Evolutionary conservation across 257 asterid genomes (phyloP), one percentile per base, ranked within the genome.

Genomic region (Orobanche coerulescens): DNA sequence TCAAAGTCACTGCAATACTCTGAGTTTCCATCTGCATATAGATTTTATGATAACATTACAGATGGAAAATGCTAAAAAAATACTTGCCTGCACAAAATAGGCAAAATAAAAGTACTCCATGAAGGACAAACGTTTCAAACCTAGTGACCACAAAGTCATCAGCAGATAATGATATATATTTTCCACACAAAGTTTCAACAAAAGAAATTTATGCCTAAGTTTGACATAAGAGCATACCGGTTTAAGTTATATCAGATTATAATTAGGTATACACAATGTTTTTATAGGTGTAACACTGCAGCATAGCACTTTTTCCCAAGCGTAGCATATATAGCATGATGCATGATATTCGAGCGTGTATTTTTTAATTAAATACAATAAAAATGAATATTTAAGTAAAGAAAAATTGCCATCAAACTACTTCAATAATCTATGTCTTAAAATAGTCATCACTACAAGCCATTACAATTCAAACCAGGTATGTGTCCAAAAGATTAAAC

Each of bases 1-100:
- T 93, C 95, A 66, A 93, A 93, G 46, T 86, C 95, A 69, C 74
- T 75, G 83, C 94, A 84, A 62, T 79, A 89, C 63, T 82, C 95
- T 60, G 89, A 71, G 69, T 84, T 86, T 76, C 83, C 91, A 78
- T 81, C 98, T 93, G 82, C 79, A 72, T 30, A 61, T 51, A 36
- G 63, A 44, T 19, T 18, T 61, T 56, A 53, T 47, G 43, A 49
- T 33, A 56, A 18, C 26, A 65, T 63, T 65, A 40, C 9, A 50
- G 46, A 16, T 28, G 10, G 46, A 31, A 11, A 36, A 15, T 16
- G 20, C 23, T 16, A 44, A 14, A 1, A n/a, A 44, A 15, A 14
- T 6, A 16, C 2, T 40, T 34, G 40, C 48, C 20, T 40, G 48
- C 6, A 14, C 4, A 3, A 13, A 13, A 13, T 13, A 40, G 16